Percentiles rank a stretch among this genome's conserved stretches.
Conservation (phyloP, 352 stramenopile species). For the Stramenopiles sp. region DNA sequence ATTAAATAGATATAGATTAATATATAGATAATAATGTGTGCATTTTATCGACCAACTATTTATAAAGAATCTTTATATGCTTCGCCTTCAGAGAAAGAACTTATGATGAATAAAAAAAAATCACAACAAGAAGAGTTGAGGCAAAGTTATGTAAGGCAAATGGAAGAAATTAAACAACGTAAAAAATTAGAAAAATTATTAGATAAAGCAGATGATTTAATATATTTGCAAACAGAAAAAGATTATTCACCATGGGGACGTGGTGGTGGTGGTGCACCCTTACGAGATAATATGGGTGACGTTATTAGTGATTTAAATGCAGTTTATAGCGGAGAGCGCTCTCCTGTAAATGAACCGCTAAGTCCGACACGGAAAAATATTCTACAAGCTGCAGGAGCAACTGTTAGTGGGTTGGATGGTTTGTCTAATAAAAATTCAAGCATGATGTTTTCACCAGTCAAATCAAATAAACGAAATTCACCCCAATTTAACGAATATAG, state of each 20-base stretch:
- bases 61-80: not conserved
- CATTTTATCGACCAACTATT: not conserved
- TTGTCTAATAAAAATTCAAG: not conserved
- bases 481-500: not conserved
- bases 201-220: not conserved
- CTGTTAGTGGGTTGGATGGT: not conserved
- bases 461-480: not conserved
- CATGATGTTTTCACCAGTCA: not conserved
- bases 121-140: not conserved
- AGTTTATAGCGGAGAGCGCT: not conserved
- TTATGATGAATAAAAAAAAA: not conserved
- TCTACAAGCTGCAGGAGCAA: not conserved
- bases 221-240: not conserved
- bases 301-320: constrained; percentile 4
- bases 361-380: not conserved
- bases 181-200: not conserved
- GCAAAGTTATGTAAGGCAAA: not conserved
- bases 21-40: not conserved
- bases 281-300: not conserved
- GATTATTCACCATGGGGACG: not conserved
- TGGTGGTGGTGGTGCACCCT: not conserved
- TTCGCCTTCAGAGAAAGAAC: not conserved
- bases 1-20: too few relatives aligned
- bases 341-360: not conserved
- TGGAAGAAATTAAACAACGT: not conserved